Conservation (phyloP, 805 yeast genomes). For the Kodamaea neixiangensis region DNA sequence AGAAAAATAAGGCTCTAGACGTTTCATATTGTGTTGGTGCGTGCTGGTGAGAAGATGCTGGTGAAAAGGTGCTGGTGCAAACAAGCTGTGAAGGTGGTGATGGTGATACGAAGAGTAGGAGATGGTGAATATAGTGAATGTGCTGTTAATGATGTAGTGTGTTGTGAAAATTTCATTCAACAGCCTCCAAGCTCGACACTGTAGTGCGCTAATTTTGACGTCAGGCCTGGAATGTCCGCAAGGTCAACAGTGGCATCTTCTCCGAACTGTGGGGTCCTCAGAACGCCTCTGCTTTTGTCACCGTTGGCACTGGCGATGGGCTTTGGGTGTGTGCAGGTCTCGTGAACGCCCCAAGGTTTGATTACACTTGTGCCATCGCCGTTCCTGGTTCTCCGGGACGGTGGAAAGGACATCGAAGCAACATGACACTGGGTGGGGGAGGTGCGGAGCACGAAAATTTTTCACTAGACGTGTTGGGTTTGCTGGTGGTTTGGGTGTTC, state of each 20-base stretch:
- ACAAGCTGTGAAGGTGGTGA: background rate
- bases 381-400: background rate
- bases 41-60: no score
- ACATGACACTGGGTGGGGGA: background rate
- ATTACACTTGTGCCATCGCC: background rate
- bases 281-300: background rate
- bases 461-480: background rate
- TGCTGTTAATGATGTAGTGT: no score
- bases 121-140: no score
- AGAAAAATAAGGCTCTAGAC: background rate
- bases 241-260: background rate
- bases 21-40: background rate
- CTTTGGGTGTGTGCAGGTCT: background rate
- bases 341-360: slow-evolving; percentile 1
- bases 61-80: background rate
- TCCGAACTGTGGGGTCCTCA: slow-evolving; percentile 3
- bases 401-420: background rate
- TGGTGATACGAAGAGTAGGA: no score
- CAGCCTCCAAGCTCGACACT: no score
- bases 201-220: background rate
- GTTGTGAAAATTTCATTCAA: no score
- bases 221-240: background rate
- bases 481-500: background rate
- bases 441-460: background rate
- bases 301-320: background rate